These are phyloP conservation scores for Cryoendolithus antarcticus DNA, from an alignment of 2,329 filamentous ascomycete species.

Conservation along the genomic window DNA sequence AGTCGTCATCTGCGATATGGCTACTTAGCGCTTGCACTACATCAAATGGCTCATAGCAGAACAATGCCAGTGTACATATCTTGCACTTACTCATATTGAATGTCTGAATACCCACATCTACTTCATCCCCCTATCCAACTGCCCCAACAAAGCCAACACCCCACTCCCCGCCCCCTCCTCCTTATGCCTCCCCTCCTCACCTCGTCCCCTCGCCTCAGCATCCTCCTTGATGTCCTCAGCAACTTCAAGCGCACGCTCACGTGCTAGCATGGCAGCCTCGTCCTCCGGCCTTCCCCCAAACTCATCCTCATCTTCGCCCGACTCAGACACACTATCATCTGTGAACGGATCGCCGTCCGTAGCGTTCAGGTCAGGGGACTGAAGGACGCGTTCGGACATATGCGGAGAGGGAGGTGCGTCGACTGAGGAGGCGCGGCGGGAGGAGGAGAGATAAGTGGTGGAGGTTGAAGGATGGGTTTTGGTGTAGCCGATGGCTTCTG, in stretches of 20 bases:
- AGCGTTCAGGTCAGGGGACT: conserved; percentile 20
- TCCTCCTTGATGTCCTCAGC: conserved; percentile 21
- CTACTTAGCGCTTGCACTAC: too few species aligned
- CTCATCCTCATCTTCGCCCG: conserved; percentile 10
- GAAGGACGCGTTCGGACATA: conserved; percentile 14
- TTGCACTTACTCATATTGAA: too few species aligned
- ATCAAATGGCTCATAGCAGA: too few species aligned
- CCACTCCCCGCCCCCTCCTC: conserved; percentile 19
- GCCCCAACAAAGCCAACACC: conserved; percentile 22
- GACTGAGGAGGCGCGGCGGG: conserved; percentile 9
- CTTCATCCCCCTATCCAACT: conserved; percentile 19
- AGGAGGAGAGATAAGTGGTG: conserved; percentile 31
- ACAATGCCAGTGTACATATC: too few species aligned
- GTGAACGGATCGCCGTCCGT: conserved; percentile 16
- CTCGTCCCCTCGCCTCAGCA: conserved; percentile 17
- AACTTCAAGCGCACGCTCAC: conserved; percentile 21
- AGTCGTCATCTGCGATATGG: too few species aligned
- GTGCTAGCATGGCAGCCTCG: conserved; percentile 21
- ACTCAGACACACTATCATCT: conserved; percentile 5
- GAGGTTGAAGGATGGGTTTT: conserved; percentile 36
- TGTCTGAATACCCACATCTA: not conserved
- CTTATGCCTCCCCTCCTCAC: conserved; percentile 12
- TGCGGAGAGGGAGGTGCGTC: conserved; percentile 6
- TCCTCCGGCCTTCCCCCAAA: conserved; percentile 18
- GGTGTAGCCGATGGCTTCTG: conserved; percentile 27